Conservation (phyloP, 2,329 filamentous ascomycete species). For the Zasmidium angulare region DNA sequence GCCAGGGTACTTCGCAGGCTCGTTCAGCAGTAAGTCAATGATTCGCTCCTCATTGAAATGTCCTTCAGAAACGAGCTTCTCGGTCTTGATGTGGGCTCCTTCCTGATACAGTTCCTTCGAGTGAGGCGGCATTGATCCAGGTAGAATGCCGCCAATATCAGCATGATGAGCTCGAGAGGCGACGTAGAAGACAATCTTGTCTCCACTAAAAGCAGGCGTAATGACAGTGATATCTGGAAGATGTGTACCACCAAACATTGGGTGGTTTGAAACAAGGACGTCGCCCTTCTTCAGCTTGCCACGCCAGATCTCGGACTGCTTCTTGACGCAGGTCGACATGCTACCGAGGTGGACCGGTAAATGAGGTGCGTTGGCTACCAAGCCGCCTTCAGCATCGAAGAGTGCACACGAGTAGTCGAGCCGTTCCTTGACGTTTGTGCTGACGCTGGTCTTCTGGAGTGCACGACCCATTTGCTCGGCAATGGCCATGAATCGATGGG, state of each 20-base stretch:
- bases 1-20: slow-evolving; percentile 72
- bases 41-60: slow-evolving; percentile 77
- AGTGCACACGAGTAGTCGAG: slow-evolving; percentile 82
- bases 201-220: slow-evolving; percentile 73
- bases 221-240: slow-evolving; percentile 80
- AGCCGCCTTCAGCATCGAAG: slow-evolving; percentile 71
- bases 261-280: slow-evolving; percentile 81
- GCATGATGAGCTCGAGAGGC: slow-evolving; percentile 79
- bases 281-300: slow-evolving; percentile 76
- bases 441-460: slow-evolving; percentile 76
- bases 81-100: slow-evolving; percentile 56
- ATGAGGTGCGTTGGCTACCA: slow-evolving; percentile 78
- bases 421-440: slow-evolving; percentile 78
- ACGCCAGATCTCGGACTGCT: slow-evolving; percentile 77
- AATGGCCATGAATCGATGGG: slow-evolving; percentile 81
- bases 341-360: slow-evolving; percentile 78
- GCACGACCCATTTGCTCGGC: slow-evolving; percentile 82
- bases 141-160: slow-evolving; percentile 79
- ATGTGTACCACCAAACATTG: slow-evolving; percentile 81
- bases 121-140: slow-evolving; percentile 79
- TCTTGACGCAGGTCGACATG: slow-evolving; percentile 80
- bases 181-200: slow-evolving; percentile 78
- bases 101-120: slow-evolving; percentile 61
- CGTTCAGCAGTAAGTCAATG: slow-evolving; percentile 64
- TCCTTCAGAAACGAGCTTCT: slow-evolving; percentile 72